Evolutionary conservation across 2,329 filamentous ascomycete species (phyloP), one percentile per base, ranked within the genome.

Genomic region (Fusarium multiceps): DNA sequence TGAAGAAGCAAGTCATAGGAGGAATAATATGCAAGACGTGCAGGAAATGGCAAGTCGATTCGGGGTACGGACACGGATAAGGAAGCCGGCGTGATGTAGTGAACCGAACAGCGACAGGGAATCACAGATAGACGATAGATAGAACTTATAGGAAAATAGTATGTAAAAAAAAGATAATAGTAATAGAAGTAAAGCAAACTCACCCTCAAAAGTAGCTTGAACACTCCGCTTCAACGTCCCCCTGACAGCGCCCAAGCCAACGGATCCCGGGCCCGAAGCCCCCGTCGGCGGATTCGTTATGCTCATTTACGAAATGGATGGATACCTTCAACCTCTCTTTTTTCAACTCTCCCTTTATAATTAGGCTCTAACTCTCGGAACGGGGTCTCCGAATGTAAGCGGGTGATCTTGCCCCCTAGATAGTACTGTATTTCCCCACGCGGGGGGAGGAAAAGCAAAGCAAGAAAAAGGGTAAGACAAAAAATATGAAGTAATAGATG

Each of bases 191-290:
- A 28, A 25, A 25, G 21, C n/a, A 68, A 59, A 69, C 82, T 74
- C 82, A 88, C 88, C 87, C 80, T 89, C 86, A 81, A 89, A 89
- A 40, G 86, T 84, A 66, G 87, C 83, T 78, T 89, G 87, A 58
- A 88, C 86, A 71, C 83, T 88, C 75, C 87, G 83, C 80, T 89
- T 90, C 57, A 88, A 81, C 72, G 66, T 68, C 40, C 72, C 76
- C 74, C 74, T 74, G 51, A 61, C 69, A 50, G 82, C 80, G 54
- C 79, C 78, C 49, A 80, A 77, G 63, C 82, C 82, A 46, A 74
- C 81, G 59, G 85, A 86, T 42, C 81, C 81, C 55, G 85, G 82
- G 51, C 82, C 84, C 73, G 84, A 84, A 37, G 83, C 80, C 68
- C 77, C 84, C 70, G 86, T 84, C 46, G 85, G 79, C 63, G 85